Conservation (phyloP, 441 rosid species). For the Erodium moschatum region DNA sequence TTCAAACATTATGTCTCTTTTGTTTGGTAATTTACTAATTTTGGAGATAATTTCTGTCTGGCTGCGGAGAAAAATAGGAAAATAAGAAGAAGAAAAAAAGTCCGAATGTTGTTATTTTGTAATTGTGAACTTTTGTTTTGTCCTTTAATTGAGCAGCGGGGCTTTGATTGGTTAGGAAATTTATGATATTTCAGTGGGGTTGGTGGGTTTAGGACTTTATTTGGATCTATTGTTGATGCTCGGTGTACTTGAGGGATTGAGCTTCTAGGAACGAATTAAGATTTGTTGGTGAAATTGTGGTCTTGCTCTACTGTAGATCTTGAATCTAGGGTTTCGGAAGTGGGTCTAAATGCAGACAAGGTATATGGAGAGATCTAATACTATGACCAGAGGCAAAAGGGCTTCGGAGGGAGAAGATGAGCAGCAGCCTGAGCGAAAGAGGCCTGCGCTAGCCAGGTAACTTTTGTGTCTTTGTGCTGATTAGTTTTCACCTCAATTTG, state of each 20-base stretch:
- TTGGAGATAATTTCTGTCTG: constrained; percentile 11
- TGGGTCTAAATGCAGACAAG: constrained; percentile 42
- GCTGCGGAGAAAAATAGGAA: constrained; percentile 9
- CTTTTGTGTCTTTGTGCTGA: neutral
- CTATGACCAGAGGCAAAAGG: constrained; percentile 85
- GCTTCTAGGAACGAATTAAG: constrained; percentile 3
- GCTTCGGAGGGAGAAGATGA: constrained; percentile 61
- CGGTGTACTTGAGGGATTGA: constrained; percentile 1
- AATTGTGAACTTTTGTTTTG: neutral
- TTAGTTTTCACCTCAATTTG: neutral
- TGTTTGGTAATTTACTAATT: neutral
- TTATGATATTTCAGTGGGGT: neutral
- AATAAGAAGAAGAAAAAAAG: neutral
- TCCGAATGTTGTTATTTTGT: neutral
- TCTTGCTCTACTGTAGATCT: constrained; percentile 40
- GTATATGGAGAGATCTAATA: constrained; percentile 75
- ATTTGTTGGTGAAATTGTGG: constrained; percentile 4
- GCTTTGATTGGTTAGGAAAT: neutral
- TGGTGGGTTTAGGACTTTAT: constrained; percentile 3
- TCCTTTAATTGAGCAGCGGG: neutral
- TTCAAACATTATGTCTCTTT: neutral
- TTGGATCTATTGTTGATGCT: neutral
- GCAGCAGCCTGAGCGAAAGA: constrained; percentile 75
- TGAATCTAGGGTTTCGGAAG: constrained; percentile 29
- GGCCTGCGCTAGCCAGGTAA: constrained; percentile 92